phyloP scores from a whole-genome alignment of 2,329 filamentous ascomycete species.

The Aspergillus transmontanensis region DNA sequence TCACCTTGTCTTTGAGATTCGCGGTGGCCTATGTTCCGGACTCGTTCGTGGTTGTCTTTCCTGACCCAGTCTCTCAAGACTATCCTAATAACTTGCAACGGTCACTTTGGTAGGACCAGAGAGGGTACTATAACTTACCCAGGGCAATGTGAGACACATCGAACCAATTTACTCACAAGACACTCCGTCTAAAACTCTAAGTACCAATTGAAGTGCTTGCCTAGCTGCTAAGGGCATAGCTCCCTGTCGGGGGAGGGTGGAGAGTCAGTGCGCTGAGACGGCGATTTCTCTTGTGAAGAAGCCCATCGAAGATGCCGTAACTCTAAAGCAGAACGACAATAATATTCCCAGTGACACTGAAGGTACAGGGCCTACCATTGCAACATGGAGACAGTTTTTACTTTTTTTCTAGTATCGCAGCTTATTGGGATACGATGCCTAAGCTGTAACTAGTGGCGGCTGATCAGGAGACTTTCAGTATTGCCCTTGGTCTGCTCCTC shows the following conservation, averaged over 20 bases:
- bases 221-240: neutral
- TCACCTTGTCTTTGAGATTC: neutral
- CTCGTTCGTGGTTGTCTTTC: neutral
- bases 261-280: neutral
- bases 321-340: neutral
- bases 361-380: neutral
- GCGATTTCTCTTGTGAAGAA: neutral
- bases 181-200: neutral
- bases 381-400: slow-evolving; percentile 10
- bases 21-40: neutral
- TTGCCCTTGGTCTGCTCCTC: slow-evolving; percentile 10
- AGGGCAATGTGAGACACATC: neutral
- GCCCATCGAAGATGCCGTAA: neutral
- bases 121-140: neutral
- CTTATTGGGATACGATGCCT: neutral
- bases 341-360: neutral
- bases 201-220: neutral
- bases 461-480: slow-evolving; percentile 4
- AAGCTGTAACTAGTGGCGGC: neutral
- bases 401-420: slow-evolving; percentile 5
- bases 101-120: neutral
- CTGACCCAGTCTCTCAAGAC: neutral
- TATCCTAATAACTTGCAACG: neutral
- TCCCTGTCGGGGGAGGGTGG: neutral
- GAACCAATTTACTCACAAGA: neutral